Evolutionary conservation across 2,329 filamentous ascomycete genomes (phyloP).

Genomic region (Penicillium sp.): DNA sequence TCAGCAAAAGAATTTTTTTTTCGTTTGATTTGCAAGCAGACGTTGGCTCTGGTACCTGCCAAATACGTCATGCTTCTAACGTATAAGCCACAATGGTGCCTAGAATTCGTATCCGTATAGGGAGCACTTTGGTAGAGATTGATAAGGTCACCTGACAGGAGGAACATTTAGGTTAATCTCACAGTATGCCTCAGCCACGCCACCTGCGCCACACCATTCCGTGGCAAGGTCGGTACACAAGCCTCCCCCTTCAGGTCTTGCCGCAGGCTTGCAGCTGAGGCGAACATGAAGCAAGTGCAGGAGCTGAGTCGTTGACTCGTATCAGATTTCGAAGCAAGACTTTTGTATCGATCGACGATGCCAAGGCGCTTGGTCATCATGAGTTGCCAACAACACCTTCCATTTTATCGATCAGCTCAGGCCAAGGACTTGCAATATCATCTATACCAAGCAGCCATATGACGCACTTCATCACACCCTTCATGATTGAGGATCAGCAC

Average conservation of each 20-base stretch:
- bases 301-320: not conserved
- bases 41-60: not conserved
- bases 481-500: not conserved
- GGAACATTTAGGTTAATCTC: not conserved
- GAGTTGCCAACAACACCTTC: not conserved
- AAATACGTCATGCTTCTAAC: not conserved
- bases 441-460: not conserved
- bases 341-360: not conserved
- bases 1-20: too few relatives aligned
- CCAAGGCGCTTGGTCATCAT: not conserved
- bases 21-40: too few relatives aligned
- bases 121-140: not conserved
- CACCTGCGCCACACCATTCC: not conserved
- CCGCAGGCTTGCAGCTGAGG: not conserved
- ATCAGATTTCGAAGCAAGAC: not conserved
- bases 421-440: not conserved
- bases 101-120: not conserved
- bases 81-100: not conserved
- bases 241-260: not conserved
- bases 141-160: not conserved
- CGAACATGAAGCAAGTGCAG: not conserved
- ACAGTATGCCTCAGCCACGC: too few relatives aligned
- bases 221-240: not conserved
- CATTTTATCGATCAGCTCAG: not conserved
- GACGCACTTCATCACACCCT: constrained; percentile 1